Percentiles rank a stretch among this genome's conserved stretches.
phyloP scores from a whole-genome alignment of 192 early-diverging fungal species.

The Dimargaris cristalligena region DNA sequence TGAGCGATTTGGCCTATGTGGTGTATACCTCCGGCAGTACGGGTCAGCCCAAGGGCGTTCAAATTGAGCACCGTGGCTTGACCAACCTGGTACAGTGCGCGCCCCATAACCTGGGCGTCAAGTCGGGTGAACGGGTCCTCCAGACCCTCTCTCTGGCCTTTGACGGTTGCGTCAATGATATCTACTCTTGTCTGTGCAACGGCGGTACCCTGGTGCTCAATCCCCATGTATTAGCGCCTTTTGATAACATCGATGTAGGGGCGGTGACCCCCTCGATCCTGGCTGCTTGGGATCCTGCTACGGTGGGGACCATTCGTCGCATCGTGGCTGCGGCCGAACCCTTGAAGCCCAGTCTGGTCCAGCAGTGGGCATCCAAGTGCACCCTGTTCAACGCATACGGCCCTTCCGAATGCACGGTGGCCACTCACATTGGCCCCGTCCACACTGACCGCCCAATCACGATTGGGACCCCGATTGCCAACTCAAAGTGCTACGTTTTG shows the following conservation, averaged over 20 bases:
- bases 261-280: slow-evolving; percentile 2
- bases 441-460: neutral
- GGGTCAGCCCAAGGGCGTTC: slow-evolving; percentile 3
- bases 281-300: neutral
- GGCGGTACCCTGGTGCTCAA: slow-evolving; percentile 7
- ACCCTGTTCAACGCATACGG: slow-evolving; percentile 1
- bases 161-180: slow-evolving; percentile 7
- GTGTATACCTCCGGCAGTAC: slow-evolving; percentile 11
- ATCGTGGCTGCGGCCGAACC: neutral
- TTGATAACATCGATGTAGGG: neutral
- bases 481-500: neutral
- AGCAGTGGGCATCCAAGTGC: neutral
- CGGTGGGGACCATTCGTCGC: neutral
- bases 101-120: neutral
- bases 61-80: neutral
- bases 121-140: neutral
- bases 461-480: neutral
- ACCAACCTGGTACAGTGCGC: slow-evolving; percentile 3
- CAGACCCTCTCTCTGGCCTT: slow-evolving; percentile 3
- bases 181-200: neutral
- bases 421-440: neutral
- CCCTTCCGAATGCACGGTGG: neutral
- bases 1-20: neutral
- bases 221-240: neutral
- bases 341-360: neutral